Evolutionary conservation across 2,329 filamentous ascomycete genomes (phyloP).

Genomic region (Fusarium sp.): DNA sequence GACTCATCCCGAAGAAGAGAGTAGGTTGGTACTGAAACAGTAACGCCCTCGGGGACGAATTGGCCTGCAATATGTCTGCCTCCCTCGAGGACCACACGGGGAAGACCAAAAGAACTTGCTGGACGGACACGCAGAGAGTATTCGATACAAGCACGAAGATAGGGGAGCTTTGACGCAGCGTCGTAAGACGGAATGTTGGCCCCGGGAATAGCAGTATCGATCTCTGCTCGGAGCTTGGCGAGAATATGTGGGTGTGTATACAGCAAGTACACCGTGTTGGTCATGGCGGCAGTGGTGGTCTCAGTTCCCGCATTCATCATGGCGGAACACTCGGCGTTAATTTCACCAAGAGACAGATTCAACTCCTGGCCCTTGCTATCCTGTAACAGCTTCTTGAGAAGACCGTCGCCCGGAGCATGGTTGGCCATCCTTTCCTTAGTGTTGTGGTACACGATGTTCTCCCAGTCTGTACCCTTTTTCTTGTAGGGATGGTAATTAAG

Average conservation of each 20-base stretch:
- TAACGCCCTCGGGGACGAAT: conserved; percentile 5
- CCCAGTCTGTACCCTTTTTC: conserved; percentile 2
- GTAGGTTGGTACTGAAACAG: conserved; percentile 14
- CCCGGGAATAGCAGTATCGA: conserved; percentile 4
- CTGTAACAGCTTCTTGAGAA: background rate
- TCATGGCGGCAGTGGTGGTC: conserved; percentile 14
- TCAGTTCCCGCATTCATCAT: conserved; percentile 20
- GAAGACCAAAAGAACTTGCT: conserved; percentile 13
- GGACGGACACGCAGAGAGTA: conserved; percentile 14
- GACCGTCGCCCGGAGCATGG: background rate
- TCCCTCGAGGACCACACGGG: conserved; percentile 4
- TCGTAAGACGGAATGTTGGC: background rate
- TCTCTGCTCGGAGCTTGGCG: background rate
- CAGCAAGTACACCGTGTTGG: background rate
- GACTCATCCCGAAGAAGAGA: conserved; percentile 2
- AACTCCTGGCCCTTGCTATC: background rate
- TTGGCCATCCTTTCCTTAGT: background rate
- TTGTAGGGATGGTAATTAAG: conserved; percentile 6
- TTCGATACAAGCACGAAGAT: conserved; percentile 11
- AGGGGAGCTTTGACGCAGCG: background rate
- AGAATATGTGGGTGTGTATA: conserved; percentile 1
- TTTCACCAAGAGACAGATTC: background rate
- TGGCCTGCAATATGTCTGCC: conserved; percentile 7
- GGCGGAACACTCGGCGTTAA: conserved; percentile 2
- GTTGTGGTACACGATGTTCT: conserved; percentile 14